These are phyloP conservation scores for Entomortierella beljakovae DNA, from an alignment of 192 early-diverging fungal genomes.

Conservation along the genomic window DNA sequence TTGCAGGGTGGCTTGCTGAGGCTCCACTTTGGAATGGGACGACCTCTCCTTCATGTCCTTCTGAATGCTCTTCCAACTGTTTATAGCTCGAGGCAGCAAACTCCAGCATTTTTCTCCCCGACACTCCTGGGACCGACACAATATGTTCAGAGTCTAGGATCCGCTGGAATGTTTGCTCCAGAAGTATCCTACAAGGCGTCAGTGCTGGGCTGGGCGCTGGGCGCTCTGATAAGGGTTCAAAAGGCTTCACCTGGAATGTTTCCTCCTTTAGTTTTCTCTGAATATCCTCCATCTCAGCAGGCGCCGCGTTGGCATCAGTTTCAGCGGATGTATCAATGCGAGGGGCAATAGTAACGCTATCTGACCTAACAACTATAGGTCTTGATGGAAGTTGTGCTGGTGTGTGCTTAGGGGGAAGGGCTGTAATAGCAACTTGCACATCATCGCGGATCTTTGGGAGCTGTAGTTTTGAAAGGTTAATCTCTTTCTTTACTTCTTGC, in stretches of 20 bases:
- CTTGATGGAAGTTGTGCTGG: constrained; percentile 26
- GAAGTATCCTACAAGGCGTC: background rate
- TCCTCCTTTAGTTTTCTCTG: constrained; percentile 36
- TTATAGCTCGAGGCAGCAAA: constrained; percentile 23
- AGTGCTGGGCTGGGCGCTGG: background rate
- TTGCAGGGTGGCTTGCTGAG: constrained; percentile 14
- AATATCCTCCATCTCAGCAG: constrained; percentile 11
- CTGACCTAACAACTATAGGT: constrained; percentile 32
- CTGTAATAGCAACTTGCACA: constrained; percentile 22
- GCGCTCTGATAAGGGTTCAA: constrained; percentile 25
- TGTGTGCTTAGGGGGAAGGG: constrained; percentile 34
- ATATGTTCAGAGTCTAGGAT: constrained; percentile 38
- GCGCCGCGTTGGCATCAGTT: constrained; percentile 21
- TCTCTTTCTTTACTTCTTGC: constrained; percentile 31
- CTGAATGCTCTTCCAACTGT: background rate
- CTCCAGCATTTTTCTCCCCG: constrained; percentile 46
- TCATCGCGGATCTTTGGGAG: constrained; percentile 28
- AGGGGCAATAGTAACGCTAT: constrained; percentile 14
- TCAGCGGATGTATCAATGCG: constrained; percentile 8
- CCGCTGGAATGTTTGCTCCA: constrained; percentile 40
- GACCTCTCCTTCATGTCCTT: background rate
- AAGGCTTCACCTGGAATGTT: constrained; percentile 38
- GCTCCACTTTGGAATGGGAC: constrained; percentile 10
- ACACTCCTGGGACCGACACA: constrained; percentile 33
- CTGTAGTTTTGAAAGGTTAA: constrained; percentile 27